Conservation (phyloP, 805 yeast genomes). For the Lipomyces lipofer region DNA sequence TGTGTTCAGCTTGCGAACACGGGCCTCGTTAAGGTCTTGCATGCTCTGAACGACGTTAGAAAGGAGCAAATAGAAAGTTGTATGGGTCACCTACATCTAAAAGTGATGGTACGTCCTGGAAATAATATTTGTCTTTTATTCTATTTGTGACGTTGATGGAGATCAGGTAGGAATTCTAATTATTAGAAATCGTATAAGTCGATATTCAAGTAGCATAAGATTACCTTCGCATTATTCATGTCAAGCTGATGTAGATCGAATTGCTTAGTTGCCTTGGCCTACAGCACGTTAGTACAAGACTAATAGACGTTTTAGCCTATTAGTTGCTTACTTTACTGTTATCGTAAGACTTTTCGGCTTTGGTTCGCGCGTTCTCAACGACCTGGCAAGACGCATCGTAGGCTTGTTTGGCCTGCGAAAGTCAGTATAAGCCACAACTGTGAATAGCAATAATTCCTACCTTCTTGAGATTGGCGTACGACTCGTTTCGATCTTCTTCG, state of each 20-base stretch:
- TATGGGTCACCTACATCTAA: slow-evolving; percentile 52
- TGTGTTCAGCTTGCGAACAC: slow-evolving; percentile 69
- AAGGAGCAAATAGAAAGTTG: background rate
- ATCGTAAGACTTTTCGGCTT: slow-evolving; percentile 57
- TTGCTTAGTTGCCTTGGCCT: slow-evolving; percentile 27
- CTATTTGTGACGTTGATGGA: slow-evolving; percentile 83
- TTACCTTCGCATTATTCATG: slow-evolving; percentile 76
- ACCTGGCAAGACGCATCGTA: slow-evolving; percentile 79
- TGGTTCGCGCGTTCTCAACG: slow-evolving; percentile 78
- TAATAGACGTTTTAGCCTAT: background rate
- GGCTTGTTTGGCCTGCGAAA: slow-evolving; percentile 67
- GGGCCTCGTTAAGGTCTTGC: slow-evolving; percentile 80
- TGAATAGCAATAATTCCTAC: no score
- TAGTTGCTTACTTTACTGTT: slow-evolving; percentile 48
- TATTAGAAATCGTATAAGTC: background rate
- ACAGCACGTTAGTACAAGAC: background rate
- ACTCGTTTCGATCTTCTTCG: slow-evolving; percentile 46
- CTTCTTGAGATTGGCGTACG: slow-evolving; percentile 59
- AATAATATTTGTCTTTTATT: slow-evolving; percentile 86
- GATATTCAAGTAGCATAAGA: background rate
- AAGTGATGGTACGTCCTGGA: slow-evolving; percentile 89
- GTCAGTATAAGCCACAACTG: no score
- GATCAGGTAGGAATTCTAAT: slow-evolving; percentile 69
- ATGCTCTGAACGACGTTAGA: slow-evolving; percentile 35
- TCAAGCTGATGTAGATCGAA: slow-evolving; percentile 42